Percentiles rank a stretch among this genome's conserved stretches.
Conservation (phyloP, 495 filamentous ascomycete species). For the Acidiella bohemica region DNA sequence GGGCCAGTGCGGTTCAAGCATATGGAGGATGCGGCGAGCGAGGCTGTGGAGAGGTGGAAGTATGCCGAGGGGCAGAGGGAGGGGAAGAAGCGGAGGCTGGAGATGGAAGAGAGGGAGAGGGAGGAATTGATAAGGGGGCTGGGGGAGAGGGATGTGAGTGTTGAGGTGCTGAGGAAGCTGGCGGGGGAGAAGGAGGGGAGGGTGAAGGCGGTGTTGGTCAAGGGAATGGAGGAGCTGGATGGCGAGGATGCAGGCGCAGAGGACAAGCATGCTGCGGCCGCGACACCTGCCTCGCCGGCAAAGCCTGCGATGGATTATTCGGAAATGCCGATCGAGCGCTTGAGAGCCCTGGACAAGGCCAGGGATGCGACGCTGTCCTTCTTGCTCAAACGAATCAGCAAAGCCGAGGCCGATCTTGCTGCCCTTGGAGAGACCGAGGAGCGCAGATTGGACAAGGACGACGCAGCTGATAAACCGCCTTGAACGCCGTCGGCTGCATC, state of each 20-base stretch:
- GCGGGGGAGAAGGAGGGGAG: conserved; percentile 28
- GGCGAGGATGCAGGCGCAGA: conserved; percentile 20
- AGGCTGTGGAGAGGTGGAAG: conserved; percentile 26
- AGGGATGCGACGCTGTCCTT: conserved; percentile 34
- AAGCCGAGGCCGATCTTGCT: conserved; percentile 24
- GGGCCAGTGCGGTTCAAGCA: conserved; percentile 35
- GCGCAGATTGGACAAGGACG: too few relatives aligned
- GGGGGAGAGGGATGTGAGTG: conserved; percentile 29
- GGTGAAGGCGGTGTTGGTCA: conserved; percentile 15
- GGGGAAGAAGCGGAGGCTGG: conserved; percentile 23
- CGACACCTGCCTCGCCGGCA: background rate
- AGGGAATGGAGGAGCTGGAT: conserved; percentile 28
- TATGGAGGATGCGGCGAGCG: conserved; percentile 29
- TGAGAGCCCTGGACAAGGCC: conserved; percentile 30
- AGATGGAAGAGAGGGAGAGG: conserved; percentile 22
- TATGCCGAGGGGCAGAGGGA: conserved; percentile 15
- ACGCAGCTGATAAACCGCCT: too few relatives aligned
- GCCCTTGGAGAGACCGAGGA: conserved; percentile 3
- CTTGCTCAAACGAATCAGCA: conserved; percentile 32
- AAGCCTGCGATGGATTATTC: conserved; percentile 24
- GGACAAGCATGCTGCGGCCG: background rate
- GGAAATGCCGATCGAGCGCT: conserved; percentile 23
- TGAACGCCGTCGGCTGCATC: too few relatives aligned
- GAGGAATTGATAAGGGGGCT: conserved; percentile 21
- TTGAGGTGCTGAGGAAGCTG: conserved; percentile 27